Percentiles rank a stretch among this genome's conserved stretches.
Conservation (phyloP, 208 protist genomes). For the Ichthyophonus hoferi region DNA sequence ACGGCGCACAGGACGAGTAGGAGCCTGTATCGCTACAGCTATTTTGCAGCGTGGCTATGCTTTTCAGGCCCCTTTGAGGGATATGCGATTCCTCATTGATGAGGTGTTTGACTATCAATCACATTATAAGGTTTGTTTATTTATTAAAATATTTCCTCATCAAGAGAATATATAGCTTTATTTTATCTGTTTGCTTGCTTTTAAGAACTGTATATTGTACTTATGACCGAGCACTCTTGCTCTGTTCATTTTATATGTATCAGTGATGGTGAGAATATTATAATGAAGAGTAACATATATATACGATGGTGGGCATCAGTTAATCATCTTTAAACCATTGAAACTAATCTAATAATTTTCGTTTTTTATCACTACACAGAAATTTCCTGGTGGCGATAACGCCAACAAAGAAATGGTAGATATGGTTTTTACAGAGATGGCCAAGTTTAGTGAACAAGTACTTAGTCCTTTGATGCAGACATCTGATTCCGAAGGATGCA, state of each 20-base stretch:
- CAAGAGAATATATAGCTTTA: too few species aligned
- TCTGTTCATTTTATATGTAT: too few species aligned
- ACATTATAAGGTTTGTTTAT: constrained; percentile 71
- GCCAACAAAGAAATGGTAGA: constrained; percentile 72
- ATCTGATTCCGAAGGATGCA: constrained; percentile 58
- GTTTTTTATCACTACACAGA: not conserved
- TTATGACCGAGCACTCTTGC: too few species aligned
- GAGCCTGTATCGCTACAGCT: too few species aligned
- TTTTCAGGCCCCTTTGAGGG: constrained; percentile 41
- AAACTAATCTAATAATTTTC: not conserved
- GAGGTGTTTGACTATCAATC: constrained; percentile 74
- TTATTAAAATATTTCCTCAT: too few species aligned
- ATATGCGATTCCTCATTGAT: constrained; percentile 69
- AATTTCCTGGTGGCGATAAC: constrained; percentile 35
- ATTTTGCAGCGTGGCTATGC: not conserved
- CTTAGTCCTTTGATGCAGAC: not conserved
- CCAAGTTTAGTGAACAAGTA: constrained; percentile 24
- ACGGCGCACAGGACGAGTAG: too few species aligned
- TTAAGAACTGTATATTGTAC: too few species aligned
- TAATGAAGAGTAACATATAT: too few species aligned
- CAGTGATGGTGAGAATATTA: too few species aligned
- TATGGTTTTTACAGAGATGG: constrained; percentile 42
- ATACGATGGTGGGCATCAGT: not conserved
- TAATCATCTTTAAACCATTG: not conserved
- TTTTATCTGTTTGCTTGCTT: too few species aligned